These are phyloP conservation scores for Phytophthora agathidicida DNA, from an alignment of 352 stramenopile species.

Conservation along the genomic window DNA sequence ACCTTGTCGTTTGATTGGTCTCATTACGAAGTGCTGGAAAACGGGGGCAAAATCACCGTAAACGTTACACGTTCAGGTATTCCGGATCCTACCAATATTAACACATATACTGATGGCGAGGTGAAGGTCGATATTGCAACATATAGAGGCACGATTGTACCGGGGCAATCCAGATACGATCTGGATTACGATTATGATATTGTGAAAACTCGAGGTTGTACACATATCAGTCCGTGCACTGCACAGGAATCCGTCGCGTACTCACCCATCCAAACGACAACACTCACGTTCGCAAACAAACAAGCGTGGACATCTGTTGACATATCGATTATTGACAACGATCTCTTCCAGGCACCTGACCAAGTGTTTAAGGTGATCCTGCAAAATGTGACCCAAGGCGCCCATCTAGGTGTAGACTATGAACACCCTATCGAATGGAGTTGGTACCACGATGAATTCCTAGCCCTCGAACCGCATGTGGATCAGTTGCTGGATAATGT, in stretches of 20 bases:
- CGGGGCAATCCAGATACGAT: constrained; percentile 53
- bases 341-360: constrained; percentile 67
- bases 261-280: constrained; percentile 48
- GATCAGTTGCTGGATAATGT: constrained; percentile 60
- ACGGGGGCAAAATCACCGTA: constrained; percentile 45
- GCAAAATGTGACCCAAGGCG: constrained; percentile 48
- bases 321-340: constrained; percentile 63
- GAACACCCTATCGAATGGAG: constrained; percentile 65
- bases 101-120: constrained; percentile 63
- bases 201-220: constrained; percentile 55
- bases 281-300: constrained; percentile 54
- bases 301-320: constrained; percentile 48
- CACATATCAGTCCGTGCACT: constrained; percentile 71
- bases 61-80: constrained; percentile 58
- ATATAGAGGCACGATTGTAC: constrained; percentile 58
- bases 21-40: constrained; percentile 71
- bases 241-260: constrained; percentile 51
- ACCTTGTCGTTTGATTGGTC: constrained; percentile 63
- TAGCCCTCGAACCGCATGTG: constrained; percentile 46
- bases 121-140: constrained; percentile 68
- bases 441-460: constrained; percentile 41
- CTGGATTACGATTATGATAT: constrained; percentile 61
- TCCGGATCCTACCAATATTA: constrained; percentile 48
- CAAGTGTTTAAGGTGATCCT: constrained; percentile 71
- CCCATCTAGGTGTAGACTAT: constrained; percentile 66